These are phyloP conservation scores for Puccinia horiana DNA, from an alignment of 1,284 basidiomycete genomes.

Conservation along the genomic window DNA sequence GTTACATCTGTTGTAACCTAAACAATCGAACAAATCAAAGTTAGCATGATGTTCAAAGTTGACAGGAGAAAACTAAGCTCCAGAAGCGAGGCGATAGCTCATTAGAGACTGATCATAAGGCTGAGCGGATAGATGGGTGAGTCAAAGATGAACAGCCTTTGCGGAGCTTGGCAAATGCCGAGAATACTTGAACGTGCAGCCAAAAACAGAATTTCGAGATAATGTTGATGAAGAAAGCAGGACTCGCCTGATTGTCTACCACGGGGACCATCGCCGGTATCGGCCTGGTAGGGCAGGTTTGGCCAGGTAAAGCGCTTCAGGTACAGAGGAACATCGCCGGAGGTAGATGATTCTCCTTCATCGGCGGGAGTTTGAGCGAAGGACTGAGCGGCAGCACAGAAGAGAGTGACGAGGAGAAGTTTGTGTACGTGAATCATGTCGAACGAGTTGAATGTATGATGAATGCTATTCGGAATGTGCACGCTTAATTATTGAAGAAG, in stretches of 20 bases:
- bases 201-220: not conserved
- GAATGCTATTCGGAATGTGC: not conserved
- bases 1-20: slow-evolving; percentile 72
- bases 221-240: not conserved
- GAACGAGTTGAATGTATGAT: slow-evolving; percentile 1
- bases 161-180: not conserved
- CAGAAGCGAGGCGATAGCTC: not conserved
- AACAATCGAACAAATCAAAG: not conserved
- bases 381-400: not conserved
- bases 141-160: not conserved
- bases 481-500: not conserved
- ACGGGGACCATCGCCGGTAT: slow-evolving; percentile 50
- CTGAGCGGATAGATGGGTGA: not conserved
- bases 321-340: slow-evolving; percentile 51
- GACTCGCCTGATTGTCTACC: slow-evolving; percentile 36
- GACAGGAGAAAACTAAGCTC: not conserved
- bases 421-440: not conserved
- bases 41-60: not conserved
- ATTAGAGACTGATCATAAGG: not conserved
- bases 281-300: slow-evolving; percentile 51
- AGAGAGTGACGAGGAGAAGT: not conserved
- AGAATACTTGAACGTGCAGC: no score
- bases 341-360: slow-evolving; percentile 22
- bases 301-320: slow-evolving; percentile 52
- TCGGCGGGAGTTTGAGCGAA: slow-evolving; percentile 21